Conservation (phyloP, 2,329 filamentous ascomycete species). For the Aspergillus sp. region DNA sequence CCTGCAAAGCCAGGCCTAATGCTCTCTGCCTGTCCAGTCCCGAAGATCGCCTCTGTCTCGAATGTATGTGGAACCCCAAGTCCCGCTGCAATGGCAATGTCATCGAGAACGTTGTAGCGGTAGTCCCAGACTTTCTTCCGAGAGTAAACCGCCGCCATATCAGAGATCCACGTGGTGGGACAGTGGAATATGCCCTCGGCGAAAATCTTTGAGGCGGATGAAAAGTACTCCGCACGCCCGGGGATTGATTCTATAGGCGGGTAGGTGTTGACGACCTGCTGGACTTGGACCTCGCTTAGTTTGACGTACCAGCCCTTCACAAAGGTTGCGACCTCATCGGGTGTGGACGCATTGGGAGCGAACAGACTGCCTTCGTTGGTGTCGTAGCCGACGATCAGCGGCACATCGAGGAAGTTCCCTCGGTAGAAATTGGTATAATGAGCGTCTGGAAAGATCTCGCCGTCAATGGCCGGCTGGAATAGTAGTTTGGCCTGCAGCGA, state of each 20-base stretch:
- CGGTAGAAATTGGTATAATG: conserved; percentile 55
- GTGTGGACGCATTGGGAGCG: conserved; percentile 53
- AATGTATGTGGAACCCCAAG: conserved; percentile 46
- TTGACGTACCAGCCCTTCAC: neutral
- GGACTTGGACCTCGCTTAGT: neutral
- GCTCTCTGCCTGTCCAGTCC: conserved; percentile 26
- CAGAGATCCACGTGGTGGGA: conserved; percentile 43
- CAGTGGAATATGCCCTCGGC: conserved; percentile 58
- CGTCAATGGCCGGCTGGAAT: conserved; percentile 61
- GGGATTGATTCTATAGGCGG: conserved; percentile 27
- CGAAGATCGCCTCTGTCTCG: conserved; percentile 35
- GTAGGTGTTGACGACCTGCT: neutral
- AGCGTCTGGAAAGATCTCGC: conserved; percentile 55
- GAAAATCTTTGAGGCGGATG: conserved; percentile 39
- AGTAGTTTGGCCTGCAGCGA: conserved; percentile 54
- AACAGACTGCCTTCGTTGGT: conserved; percentile 51
- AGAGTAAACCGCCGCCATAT: conserved; percentile 31
- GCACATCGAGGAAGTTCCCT: conserved; percentile 59
- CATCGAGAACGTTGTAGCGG: conserved; percentile 52
- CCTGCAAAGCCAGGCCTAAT: neutral
- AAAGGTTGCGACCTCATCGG: conserved; percentile 20
- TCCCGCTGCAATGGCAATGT: conserved; percentile 40
- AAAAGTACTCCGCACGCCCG: conserved; percentile 41
- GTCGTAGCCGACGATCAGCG: conserved; percentile 56
- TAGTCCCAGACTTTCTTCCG: conserved; percentile 50